Base-by-base conservation (phyloP, 176 grass and related monocot genomes). In the Cenchrus fungigraminus region DNA sequence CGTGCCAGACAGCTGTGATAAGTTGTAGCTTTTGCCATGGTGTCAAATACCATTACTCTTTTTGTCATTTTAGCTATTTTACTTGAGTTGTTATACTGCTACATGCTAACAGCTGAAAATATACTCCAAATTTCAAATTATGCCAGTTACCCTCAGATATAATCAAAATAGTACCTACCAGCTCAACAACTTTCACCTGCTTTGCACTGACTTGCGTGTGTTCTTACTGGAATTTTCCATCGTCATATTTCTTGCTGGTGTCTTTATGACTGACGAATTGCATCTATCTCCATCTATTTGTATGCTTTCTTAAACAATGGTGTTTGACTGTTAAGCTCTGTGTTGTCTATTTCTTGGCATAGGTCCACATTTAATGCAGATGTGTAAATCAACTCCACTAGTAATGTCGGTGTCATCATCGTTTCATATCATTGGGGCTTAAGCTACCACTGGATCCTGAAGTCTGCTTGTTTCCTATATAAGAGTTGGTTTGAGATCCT, bases 151-250 rank as follows among this genome's bases (percentile, higher is more conserved):
- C 68, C 34, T 88, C 43, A 72, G 65, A 83, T 71, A 78, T 84
- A 79, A 79, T 83, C 79, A 73, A 65, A 9, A 9, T 55, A 16
- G 8, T 34, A 88, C 87, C 74, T 83, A 73, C 74, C 56, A 25
- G 55, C 80, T 79, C 67, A 88, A 84, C 87, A 84, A 79, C 81
- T 84, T 80, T 71, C 74, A 88, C 74, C 81, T 84, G 87, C 87
- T 88, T 88, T 73, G 54, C 43, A 83, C 37, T 57, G 74, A 79
- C 67, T 65, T 84, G 32, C 19, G 6, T 73, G 81, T 79, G 74
- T 79, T 84, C 66, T 73, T 68, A 66, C 78, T 5, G 45, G 17
- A 63, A 28, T 84, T 78, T 78, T 84, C 74, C 16, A 43, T 67
- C 61, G 76, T 82, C 51, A 49, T 76, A 46, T 14, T 20, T 32